Percentiles rank a stretch among this genome's conserved stretches.
phyloP scores from a whole-genome alignment of 2,329 filamentous ascomycete genomes.

The Septoria linicola region DNA sequence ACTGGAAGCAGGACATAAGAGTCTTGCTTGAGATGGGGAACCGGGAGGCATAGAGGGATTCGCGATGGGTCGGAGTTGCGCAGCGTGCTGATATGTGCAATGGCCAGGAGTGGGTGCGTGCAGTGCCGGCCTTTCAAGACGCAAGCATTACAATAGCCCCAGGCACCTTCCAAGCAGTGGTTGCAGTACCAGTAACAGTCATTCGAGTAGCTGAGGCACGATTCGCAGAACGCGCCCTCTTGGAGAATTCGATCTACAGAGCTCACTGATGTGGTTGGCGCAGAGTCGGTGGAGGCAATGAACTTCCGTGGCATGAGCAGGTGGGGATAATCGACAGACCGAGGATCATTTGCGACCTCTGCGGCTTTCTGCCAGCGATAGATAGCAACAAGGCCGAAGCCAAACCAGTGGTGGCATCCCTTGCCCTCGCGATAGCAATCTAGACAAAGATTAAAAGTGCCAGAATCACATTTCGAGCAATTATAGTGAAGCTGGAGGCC shows the following conservation, averaged over 20 bases:
- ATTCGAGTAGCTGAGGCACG: constrained; percentile 71
- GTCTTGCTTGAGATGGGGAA: constrained; percentile 44
- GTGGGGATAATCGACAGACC: constrained; percentile 53
- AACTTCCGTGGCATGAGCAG: constrained; percentile 51
- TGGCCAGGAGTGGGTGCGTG: constrained; percentile 74
- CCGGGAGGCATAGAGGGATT: constrained; percentile 24
- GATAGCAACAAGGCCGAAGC: constrained; percentile 74
- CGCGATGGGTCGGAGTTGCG: constrained; percentile 21
- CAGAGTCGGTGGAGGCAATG: constrained; percentile 12
- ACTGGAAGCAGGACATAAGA: constrained; percentile 43
- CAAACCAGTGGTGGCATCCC: constrained; percentile 84
- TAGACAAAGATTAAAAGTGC: constrained; percentile 75
- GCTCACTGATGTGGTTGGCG: constrained; percentile 8
- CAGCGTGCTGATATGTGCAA: constrained; percentile 57
- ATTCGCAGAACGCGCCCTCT: constrained; percentile 79
- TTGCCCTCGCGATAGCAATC: constrained; percentile 73
- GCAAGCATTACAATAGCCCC: constrained; percentile 88
- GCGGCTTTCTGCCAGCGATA: constrained; percentile 39
- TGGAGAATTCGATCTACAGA: constrained; percentile 51
- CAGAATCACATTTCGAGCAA: constrained; percentile 68
- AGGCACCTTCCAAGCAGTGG: constrained; percentile 84
- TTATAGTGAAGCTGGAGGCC: constrained; percentile 86
- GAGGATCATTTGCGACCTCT: constrained; percentile 41
- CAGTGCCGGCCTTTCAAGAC: constrained; percentile 81
- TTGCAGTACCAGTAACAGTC: constrained; percentile 89